Percentiles rank a stretch among this genome's conserved stretches.
phyloP scores from a whole-genome alignment of 1,139 yeast genomes.

The Geotrichum reessii region DNA sequence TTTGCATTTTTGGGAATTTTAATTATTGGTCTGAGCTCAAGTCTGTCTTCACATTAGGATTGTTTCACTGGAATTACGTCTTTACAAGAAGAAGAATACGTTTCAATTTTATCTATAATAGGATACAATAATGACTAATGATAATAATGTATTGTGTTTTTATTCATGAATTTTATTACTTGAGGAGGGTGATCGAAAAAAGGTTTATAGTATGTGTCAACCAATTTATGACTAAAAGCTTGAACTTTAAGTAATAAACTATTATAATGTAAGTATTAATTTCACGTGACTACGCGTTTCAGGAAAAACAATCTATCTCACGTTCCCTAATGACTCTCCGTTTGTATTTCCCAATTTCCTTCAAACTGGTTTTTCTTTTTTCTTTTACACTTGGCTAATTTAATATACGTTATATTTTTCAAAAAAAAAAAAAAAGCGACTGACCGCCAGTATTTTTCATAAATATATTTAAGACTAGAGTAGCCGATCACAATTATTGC shows the following conservation, averaged over 20 bases:
- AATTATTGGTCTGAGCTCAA: slow-evolving; percentile 25
- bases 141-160: not conserved
- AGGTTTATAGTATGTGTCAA: too few relatives aligned
- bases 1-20: slow-evolving; percentile 34
- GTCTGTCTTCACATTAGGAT: slow-evolving; percentile 1
- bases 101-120: not conserved
- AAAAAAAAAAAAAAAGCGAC: too few relatives aligned
- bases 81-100: too few relatives aligned
- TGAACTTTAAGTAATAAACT: too few relatives aligned
- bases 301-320: not conserved
- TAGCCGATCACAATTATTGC: too few relatives aligned
- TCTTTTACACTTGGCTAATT: too few relatives aligned
- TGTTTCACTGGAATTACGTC: too few relatives aligned
- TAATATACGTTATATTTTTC: too few relatives aligned
- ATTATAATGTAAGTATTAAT: too few relatives aligned
- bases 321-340: not conserved
- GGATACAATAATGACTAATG: not conserved
- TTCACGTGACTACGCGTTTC: not conserved
- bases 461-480: not conserved
- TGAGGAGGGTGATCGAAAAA: too few relatives aligned
- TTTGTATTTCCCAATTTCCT: not conserved
- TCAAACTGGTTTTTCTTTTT: not conserved
- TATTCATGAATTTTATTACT: too few relatives aligned
- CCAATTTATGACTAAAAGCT: too few relatives aligned
- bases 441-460: not conserved